phyloP scores from a whole-genome alignment of 2,329 filamentous ascomycete species.

The Talaromyces albobiverticillius region DNA sequence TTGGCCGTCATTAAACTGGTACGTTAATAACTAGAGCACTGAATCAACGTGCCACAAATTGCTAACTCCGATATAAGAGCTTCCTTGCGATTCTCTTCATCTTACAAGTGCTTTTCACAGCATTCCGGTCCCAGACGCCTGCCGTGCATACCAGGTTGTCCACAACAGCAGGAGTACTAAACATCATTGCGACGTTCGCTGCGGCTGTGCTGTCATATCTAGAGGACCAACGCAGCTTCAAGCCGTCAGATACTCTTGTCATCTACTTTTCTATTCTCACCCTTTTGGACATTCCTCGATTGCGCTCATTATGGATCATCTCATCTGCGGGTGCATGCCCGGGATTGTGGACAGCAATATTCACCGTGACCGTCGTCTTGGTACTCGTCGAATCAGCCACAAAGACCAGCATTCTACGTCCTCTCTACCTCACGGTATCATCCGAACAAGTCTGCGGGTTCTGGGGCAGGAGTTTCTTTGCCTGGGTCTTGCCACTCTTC shows the following conservation, averaged over 20 bases:
- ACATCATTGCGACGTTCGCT: constrained; percentile 18
- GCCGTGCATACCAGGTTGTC: constrained; percentile 1
- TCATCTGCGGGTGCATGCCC: constrained; percentile 12
- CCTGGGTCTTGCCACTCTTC: constrained; percentile 50
- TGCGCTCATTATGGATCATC: constrained; percentile 37
- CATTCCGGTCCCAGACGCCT: constrained; percentile 29
- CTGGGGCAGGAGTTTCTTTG: constrained; percentile 44
- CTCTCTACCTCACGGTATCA: constrained; percentile 4
- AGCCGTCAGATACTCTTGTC: constrained; percentile 26
- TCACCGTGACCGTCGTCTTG: constrained; percentile 38
- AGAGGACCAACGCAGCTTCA: constrained; percentile 25
- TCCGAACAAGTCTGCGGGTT: constrained; percentile 46
- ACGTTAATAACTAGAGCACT: constrained; percentile 12
- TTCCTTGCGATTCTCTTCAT: constrained; percentile 29
- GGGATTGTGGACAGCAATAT: constrained; percentile 24
- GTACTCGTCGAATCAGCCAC: constrained; percentile 40
- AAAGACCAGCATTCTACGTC: constrained; percentile 39
- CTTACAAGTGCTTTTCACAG: constrained; percentile 35
- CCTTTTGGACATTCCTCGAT: constrained; percentile 38
- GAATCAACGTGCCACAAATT: neutral
- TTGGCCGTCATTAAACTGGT: constrained; percentile 6
- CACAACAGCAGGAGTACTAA: neutral
- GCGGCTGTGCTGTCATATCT: constrained; percentile 25
- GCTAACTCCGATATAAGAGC: neutral
- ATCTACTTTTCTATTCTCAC: constrained; percentile 41